Conservation (phyloP, 345 rosid genomes). For the Corchorus olitorius region DNA sequence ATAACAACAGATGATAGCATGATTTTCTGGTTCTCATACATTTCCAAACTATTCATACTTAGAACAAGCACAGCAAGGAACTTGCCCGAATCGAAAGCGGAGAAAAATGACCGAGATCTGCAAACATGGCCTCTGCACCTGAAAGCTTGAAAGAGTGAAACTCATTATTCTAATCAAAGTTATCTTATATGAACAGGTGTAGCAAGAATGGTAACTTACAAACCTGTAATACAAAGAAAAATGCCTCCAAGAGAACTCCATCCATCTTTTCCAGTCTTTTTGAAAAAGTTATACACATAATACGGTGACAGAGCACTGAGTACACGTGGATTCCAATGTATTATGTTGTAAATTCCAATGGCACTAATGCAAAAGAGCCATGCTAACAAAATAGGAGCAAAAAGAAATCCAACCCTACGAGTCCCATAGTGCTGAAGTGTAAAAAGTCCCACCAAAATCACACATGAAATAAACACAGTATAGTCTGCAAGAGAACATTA, state of each 20-base stretch:
- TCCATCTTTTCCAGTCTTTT: constrained; percentile 38
- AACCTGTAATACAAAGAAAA: constrained; percentile 48
- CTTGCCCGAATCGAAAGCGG: constrained; percentile 38
- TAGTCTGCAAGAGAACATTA: constrained; percentile 29
- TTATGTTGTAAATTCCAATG: constrained; percentile 48
- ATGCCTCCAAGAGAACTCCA: constrained; percentile 51
- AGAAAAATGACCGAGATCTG: constrained; percentile 48
- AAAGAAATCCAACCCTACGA: constrained; percentile 45
- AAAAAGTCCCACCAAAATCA: constrained; percentile 45
- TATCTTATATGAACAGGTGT: neutral
- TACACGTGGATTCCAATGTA: constrained; percentile 43
- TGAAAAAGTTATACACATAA: constrained; percentile 38
- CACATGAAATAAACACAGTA: constrained; percentile 32
- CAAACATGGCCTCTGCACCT: constrained; percentile 51
- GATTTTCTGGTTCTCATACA: neutral
- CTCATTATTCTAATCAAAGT: neutral
- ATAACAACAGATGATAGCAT: neutral
- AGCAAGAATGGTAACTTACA: neutral
- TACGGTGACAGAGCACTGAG: constrained; percentile 41
- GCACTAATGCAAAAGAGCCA: constrained; percentile 52
- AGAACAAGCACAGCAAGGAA: neutral
- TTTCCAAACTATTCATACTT: constrained; percentile 5
- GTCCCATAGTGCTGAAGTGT: constrained; percentile 51
- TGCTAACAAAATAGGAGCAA: constrained; percentile 46
- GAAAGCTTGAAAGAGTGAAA: neutral